A percentile compares a stretch with the other conserved stretches of the same genome.
Conservation (phyloP, 441 rosid genomes). For the Syzygium malaccense region DNA sequence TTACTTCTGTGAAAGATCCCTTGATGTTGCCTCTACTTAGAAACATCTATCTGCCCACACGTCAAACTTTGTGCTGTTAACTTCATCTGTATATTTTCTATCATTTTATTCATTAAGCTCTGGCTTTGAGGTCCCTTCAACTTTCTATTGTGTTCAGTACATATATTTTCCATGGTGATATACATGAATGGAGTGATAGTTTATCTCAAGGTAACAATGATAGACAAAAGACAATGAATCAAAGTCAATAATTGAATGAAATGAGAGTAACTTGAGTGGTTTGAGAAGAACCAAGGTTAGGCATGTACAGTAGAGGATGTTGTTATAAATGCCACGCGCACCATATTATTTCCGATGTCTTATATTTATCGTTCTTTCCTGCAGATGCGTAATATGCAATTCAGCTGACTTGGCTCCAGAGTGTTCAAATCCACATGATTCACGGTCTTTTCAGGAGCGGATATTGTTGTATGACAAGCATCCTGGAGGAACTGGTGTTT, state of each 20-base stretch:
- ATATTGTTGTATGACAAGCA: conserved; percentile 85
- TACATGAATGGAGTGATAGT: neutral
- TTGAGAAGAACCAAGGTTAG: neutral
- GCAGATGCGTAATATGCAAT: conserved; percentile 74
- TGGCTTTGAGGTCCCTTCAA: neutral
- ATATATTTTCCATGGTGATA: neutral
- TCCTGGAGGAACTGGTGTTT: conserved; percentile 92
- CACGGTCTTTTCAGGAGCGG: conserved; percentile 55
- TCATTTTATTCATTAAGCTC: neutral
- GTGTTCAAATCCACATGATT: conserved; percentile 65
- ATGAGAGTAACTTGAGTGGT: neutral
- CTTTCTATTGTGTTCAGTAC: neutral
- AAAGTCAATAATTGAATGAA: neutral
- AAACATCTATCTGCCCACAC: neutral
- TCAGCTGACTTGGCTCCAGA: conserved; percentile 93
- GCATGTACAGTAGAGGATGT: neutral
- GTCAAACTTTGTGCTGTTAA: neutral
- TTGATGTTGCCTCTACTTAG: neutral
- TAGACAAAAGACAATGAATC: neutral
- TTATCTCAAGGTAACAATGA: neutral
- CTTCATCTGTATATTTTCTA: neutral
- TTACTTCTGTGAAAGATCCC: neutral
- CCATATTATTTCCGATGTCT: neutral
- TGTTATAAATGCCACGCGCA: neutral
- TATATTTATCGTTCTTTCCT: conserved; percentile 13